Evolutionary conservation across 495 filamentous ascomycete species (phyloP).

Genomic region (Corynascus novoguineensis): DNA sequence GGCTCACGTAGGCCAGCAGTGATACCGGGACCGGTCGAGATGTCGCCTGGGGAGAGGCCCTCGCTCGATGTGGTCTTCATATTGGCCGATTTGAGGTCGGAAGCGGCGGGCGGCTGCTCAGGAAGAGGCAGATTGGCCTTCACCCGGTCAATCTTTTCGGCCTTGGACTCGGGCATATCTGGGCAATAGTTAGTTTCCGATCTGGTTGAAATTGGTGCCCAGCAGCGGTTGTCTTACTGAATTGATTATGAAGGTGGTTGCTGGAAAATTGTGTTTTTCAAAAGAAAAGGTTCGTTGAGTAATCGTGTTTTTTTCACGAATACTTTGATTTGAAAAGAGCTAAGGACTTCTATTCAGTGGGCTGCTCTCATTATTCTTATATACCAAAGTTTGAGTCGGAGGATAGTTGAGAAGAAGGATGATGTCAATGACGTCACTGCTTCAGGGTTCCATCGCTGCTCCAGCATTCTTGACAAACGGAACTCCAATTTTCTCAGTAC

Average conservation of each 20-base stretch:
- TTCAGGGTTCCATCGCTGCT: neutral
- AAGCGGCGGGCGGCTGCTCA: slow-evolving; percentile 63
- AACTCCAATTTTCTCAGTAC: too few species aligned
- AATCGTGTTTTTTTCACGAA: too few species aligned
- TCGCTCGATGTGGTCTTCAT: slow-evolving; percentile 62
- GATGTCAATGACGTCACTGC: neutral
- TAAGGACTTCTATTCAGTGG: too few species aligned
- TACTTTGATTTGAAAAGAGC: too few species aligned
- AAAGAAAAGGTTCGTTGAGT: too few species aligned
- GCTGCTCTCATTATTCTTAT: neutral
- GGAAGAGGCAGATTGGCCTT: slow-evolving; percentile 72
- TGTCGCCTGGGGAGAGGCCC: slow-evolving; percentile 40
- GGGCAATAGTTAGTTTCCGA: neutral
- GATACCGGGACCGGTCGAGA: slow-evolving; percentile 47
- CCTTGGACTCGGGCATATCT: slow-evolving; percentile 47
- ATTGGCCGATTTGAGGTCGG: slow-evolving; percentile 71
- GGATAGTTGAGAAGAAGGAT: neutral
- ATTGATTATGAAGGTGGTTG: neutral
- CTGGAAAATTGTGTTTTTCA: neutral
- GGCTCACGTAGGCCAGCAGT: slow-evolving; percentile 56
- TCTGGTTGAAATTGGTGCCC: neutral
- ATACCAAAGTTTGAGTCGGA: neutral
- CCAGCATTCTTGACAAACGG: too few species aligned
- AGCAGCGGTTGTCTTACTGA: neutral
- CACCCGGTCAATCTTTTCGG: slow-evolving; percentile 57